phyloP scores from a whole-genome alignment of 805 yeast species.

The Saccharomycopsis schoenii region DNA sequence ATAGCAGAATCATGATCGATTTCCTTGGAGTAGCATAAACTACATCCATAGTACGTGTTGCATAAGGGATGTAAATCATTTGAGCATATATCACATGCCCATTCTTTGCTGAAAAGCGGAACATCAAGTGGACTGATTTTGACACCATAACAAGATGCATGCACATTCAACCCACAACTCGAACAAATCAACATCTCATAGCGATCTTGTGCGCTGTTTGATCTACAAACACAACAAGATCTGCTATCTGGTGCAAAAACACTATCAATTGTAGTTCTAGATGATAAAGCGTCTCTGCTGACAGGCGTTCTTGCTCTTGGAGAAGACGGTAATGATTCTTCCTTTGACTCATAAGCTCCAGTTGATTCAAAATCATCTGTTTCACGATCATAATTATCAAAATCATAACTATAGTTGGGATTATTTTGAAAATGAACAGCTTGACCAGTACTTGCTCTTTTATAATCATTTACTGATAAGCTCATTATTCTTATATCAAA shows the following conservation, averaged over 20 bases:
- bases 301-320: background rate
- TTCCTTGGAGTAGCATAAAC: slow-evolving; percentile 53
- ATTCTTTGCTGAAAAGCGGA: slow-evolving; percentile 26
- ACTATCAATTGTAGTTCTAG: background rate
- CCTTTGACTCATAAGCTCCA: background rate
- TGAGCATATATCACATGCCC: slow-evolving; percentile 77
- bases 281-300: slow-evolving; percentile 3
- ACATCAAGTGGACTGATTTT: slow-evolving; percentile 14
- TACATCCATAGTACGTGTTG: slow-evolving; percentile 51
- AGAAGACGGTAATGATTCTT: slow-evolving; percentile 1
- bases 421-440: slow-evolving; percentile 3
- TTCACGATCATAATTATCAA: slow-evolving; percentile 12
- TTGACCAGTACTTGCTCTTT: background rate
- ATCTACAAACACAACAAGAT: slow-evolving; percentile 51
- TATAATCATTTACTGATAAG: background rate
- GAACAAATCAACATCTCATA: slow-evolving; percentile 44
- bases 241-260: slow-evolving; percentile 12
- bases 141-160: slow-evolving; percentile 60
- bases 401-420: slow-evolving; percentile 10
- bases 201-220: slow-evolving; percentile 23
- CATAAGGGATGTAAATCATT: slow-evolving; percentile 55
- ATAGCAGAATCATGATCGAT: slow-evolving; percentile 36
- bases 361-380: slow-evolving; percentile 7
- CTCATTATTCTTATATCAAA: background rate
- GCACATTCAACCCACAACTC: slow-evolving; percentile 62